Evolutionary conservation across 164 flowering plant genomes (phyloP).

Genomic region (Annona squamosa): DNA sequence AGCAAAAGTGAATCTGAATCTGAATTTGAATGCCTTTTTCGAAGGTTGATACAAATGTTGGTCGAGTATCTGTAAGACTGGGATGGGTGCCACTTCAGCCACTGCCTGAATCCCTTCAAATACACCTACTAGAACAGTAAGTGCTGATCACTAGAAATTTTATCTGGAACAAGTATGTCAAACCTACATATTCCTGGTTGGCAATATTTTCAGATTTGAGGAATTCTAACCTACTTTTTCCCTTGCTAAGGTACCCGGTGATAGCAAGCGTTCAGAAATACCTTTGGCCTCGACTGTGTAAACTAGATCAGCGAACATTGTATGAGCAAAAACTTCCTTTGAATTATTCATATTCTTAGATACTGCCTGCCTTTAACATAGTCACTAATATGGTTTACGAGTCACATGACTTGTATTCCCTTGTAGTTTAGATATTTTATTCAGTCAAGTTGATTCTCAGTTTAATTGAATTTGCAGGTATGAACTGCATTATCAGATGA

Average conservation of each 20-base stretch:
- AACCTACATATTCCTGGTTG: neutral
- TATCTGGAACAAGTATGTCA: conserved; percentile 7
- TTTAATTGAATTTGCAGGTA: conserved; percentile 41
- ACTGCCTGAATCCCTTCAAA: conserved; percentile 56
- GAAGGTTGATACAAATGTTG: conserved; percentile 93
- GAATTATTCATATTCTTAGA: neutral
- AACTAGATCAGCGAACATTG: conserved; percentile 60
- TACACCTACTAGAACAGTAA: conserved; percentile 72
- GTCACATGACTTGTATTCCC: neutral
- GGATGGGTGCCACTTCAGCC: conserved; percentile 97
- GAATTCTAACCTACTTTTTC: conserved; percentile 6
- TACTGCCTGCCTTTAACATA: neutral
- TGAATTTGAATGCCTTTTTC: conserved; percentile 1
- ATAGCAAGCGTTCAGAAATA: conserved; percentile 72
- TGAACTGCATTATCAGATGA: conserved; percentile 85
- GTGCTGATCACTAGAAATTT: conserved; percentile 14
- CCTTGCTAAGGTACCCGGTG: conserved; percentile 51
- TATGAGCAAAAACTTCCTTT: conserved; percentile 23
- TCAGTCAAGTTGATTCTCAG: conserved; percentile 14
- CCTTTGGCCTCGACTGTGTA: conserved; percentile 82
- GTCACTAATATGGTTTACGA: neutral
- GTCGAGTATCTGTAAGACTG: conserved; percentile 68
- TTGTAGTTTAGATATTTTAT: neutral
- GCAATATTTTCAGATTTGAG: neutral
- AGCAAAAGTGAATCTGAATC: neutral